Base-by-base conservation (phyloP, 2,329 filamentous ascomycete species). In the Nigrospora sphaerica region DNA sequence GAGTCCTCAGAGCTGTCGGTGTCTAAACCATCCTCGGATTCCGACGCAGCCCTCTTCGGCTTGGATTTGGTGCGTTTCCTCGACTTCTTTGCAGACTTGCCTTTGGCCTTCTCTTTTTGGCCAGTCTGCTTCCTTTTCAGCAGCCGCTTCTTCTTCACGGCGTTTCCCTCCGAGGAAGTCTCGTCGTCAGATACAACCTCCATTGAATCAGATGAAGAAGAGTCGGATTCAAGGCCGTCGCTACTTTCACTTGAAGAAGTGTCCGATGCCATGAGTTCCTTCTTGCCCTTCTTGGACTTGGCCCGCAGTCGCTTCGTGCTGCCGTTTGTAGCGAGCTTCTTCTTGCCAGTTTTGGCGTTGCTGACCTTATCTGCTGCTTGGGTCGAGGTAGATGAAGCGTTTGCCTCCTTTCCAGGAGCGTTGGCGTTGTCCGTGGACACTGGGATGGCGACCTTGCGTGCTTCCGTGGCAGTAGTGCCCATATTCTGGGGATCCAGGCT, bases 111-210 rank as follows among this genome's bases (percentile, higher is more conserved):
- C 36, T 19, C 14, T 32, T 36, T 32, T 18, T 34, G 32, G 16
- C 51, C 50, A 23, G 42, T 23, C 38, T 58, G 61, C 45, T 59
- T 62, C 50, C 60, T 37, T 13, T 18, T 65, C 23, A 52, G 42
- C 7, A 45, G 28, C 17, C 53, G 54, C 49, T 60, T 63, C 48
- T 60, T 64, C 46, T 56, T 57, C 23, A 50, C 43, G 14, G 56
- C 55, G 39, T 49, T 51, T 1, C 54, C 19, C 5, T 37, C 42
- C 11, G 50, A 57, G 7, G 55, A 58, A 0, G 55, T 55, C 28
- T 59, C 55, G 4, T 58, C 58, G n/a, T 61, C 57, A 6, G 53
- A 57, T 2, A 53, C 53, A 14, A 19, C 37, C 10, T 46, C 37
- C 6, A 43, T 32, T 18, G 45, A 51, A 18, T 54, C 52, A 32